phyloP scores from a whole-genome alignment of 2,329 filamentous ascomycete species.

The Sarocladiaceae sp. region DNA sequence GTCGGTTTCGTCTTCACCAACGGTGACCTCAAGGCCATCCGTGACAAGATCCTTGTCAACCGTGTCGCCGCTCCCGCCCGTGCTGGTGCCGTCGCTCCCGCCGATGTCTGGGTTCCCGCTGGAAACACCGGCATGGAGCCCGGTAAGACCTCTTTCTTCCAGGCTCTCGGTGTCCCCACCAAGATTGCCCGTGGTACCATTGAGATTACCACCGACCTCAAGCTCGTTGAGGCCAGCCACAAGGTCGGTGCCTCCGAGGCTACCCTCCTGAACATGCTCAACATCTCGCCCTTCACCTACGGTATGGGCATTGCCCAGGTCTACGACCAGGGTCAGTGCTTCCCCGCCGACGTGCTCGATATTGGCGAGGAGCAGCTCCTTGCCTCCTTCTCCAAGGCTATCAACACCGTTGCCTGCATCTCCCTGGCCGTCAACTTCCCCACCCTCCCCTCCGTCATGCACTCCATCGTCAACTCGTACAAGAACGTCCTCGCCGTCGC shows the following conservation, averaged over 20 bases:
- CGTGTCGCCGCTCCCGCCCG: conserved; percentile 95
- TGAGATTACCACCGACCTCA: conserved; percentile 96
- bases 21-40: conserved; percentile 81
- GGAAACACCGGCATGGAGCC: conserved; percentile 99
- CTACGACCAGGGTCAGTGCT: conserved; percentile 95
- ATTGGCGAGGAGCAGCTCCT: conserved; percentile 94
- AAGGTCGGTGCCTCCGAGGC: conserved; percentile 99
- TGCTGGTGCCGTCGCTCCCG: conserved; percentile 92
- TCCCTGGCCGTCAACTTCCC: conserved; percentile 94
- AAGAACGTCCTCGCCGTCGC: conserved; percentile 93
- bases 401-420: conserved; percentile 81
- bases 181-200: conserved; percentile 99
- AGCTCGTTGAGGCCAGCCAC: conserved; percentile 86
- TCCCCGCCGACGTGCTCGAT: conserved; percentile 80
- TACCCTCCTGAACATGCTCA: conserved; percentile 98
- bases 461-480: conserved; percentile 96
- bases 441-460: conserved; percentile 90
- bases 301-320: conserved; percentile 95
- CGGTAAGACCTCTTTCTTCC: conserved; percentile 99
- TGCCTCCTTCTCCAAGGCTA: conserved; percentile 70
- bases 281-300: conserved; percentile 99
- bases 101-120: conserved; percentile 89
- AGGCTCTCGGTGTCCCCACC: conserved; percentile 99
- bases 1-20: conserved; percentile 99
- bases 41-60: conserved; percentile 93